These are phyloP conservation scores for Domatiomyces catenatus DNA, from an alignment of 2,329 filamentous ascomycete species.

Conservation along the genomic window DNA sequence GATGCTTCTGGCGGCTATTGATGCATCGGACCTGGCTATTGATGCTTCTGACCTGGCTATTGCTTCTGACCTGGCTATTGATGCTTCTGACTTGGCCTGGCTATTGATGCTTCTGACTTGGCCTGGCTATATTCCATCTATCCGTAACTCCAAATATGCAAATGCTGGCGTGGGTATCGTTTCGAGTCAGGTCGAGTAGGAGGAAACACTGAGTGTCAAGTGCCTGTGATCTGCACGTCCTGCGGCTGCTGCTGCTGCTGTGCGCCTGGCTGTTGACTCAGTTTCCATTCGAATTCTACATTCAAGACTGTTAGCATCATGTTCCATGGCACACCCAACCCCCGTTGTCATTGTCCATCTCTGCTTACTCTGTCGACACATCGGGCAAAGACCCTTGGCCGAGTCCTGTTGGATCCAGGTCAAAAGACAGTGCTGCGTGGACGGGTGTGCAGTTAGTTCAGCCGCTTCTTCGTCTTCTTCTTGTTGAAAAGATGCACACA, in stretches of 20 bases:
- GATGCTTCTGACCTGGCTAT: too few relatives aligned
- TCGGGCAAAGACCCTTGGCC: conserved; percentile 85
- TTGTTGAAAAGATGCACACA: not conserved
- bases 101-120: too few relatives aligned
- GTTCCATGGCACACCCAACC: not conserved
- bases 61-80: too few relatives aligned
- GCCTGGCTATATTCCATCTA: not conserved
- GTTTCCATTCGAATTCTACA: conserved; percentile 40
- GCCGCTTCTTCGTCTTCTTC: not conserved
- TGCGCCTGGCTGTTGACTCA: conserved; percentile 18
- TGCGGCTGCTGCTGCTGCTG: not conserved
- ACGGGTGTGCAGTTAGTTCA: conserved; percentile 30
- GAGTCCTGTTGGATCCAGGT: conserved; percentile 95
- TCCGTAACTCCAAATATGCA: not conserved
- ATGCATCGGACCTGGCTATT: too few relatives aligned
- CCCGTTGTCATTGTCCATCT: conserved; percentile 19
- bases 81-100: too few relatives aligned
- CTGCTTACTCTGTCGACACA: conserved; percentile 64
- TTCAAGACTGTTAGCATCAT: conserved; percentile 7
- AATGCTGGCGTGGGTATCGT: not conserved
- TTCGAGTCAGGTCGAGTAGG: not conserved
- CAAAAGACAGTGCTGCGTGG: conserved; percentile 58
- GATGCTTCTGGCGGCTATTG: not conserved
- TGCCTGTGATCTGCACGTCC: not conserved
- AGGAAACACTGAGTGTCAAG: not conserved